Evolutionary conservation across 345 rosid species (phyloP), one percentile per base, ranked within the genome.

Genomic region (Raphanus raphanistrum): DNA sequence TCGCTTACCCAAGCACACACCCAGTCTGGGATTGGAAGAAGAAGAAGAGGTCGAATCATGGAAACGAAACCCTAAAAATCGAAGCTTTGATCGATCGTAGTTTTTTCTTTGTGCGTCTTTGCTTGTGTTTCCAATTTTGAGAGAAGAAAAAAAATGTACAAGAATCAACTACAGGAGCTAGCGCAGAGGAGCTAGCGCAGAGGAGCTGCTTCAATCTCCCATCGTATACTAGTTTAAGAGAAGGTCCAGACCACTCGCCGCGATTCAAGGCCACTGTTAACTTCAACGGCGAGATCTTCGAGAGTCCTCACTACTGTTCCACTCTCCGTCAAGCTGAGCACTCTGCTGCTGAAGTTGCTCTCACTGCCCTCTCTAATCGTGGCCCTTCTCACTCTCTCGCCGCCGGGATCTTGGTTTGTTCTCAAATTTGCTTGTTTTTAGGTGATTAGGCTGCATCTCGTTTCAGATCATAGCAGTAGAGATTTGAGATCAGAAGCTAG

Each of bases 131-230:
- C 21, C 21, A 21, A 21, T 21, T 21, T 21, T 21, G 21, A 21
- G 21, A 21, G 21, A 21, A 21, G 21, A 21, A 21, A 21, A 21
- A 21, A 21, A 21, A 21, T 21, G 21, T 21, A 21, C 21, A 21
- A 21, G 21, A 21, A 21, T 21, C 21, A 21, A 21, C 87, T 92
- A 25, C 98, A 94, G 72, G 98, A 94, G 97, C 92, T 94, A 86
- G 97, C 97, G 79, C 98, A 94, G 90, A 87, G 98, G 87, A 94
- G 98, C 97, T 94, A 86, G 97, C 97, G 79, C 98, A 94, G 90
- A 87, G 98, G 87, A 94, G 98, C 97, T 94, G 98, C 88, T 94
- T 94, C 81, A 83, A 80, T 76, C 91, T 94, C 4, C 98, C 97
- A 4, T 89, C 97, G 13, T 94, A 94, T 79, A 87, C 92, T 4